Evolutionary conservation across 1,284 basidiomycete genomes (phyloP).

Genomic region (Boletus smithii): DNA sequence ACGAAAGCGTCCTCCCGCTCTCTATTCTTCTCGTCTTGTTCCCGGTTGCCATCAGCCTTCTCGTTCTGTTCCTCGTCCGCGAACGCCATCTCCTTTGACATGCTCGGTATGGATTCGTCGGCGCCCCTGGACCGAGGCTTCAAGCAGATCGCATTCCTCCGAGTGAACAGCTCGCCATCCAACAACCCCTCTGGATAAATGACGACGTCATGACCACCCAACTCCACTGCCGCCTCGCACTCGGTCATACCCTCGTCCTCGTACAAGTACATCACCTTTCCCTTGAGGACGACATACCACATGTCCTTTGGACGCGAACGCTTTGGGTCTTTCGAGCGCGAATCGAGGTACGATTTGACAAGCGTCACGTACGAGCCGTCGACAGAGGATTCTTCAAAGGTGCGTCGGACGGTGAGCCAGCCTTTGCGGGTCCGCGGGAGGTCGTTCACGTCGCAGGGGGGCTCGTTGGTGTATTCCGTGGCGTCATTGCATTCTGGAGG

Average conservation of each 20-base stretch:
- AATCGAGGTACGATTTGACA: constrained; percentile 69
- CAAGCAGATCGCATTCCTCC: constrained; percentile 82
- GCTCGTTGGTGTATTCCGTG: constrained; percentile 24
- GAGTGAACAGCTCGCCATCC: constrained; percentile 87
- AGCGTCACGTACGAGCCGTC: constrained; percentile 69
- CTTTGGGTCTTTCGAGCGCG: constrained; percentile 75
- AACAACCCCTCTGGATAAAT: constrained; percentile 70
- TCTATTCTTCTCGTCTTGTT: too few relatives aligned
- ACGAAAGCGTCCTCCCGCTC: constrained; percentile 50
- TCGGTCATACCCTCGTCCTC: constrained; percentile 86
- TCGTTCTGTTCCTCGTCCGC: too few relatives aligned
- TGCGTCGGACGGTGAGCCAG: constrained; percentile 83
- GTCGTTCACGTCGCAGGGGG: constrained; percentile 45
- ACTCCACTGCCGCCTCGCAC: constrained; percentile 80
- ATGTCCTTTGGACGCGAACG: constrained; percentile 78
- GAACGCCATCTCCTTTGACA: too few relatives aligned
- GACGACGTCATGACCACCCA: constrained; percentile 70
- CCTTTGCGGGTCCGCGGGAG: constrained; percentile 66
- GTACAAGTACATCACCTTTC: constrained; percentile 85
- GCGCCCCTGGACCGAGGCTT: constrained; percentile 46
- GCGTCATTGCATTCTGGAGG: background rate
- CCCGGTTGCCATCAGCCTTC: too few relatives aligned
- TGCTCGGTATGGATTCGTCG: constrained; percentile 14
- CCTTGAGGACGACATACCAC: constrained; percentile 88
- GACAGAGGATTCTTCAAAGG: constrained; percentile 62